Evolutionary conservation across 1,139 yeast species (phyloP).

Genomic region (Kodamaea arcana): DNA sequence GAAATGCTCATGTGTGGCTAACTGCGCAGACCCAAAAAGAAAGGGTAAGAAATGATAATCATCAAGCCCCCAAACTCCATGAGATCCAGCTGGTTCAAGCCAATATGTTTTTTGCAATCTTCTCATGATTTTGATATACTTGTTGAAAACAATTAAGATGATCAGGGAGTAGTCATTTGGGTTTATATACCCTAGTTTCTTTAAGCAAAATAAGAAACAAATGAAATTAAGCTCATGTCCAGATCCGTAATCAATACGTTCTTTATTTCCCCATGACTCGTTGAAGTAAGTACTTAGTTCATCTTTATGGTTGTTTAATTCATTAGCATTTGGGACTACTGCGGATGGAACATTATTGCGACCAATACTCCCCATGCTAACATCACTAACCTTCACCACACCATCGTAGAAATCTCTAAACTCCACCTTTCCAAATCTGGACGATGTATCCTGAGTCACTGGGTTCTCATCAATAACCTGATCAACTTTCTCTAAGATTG

Average conservation of each 20-base stretch:
- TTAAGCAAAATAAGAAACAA: slow-evolving; percentile 59
- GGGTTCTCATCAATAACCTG: slow-evolving; percentile 55
- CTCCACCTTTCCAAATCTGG: slow-evolving; percentile 90
- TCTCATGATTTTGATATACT: slow-evolving; percentile 52
- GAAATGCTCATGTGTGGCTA: slow-evolving; percentile 72
- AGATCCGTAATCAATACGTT: slow-evolving; percentile 91
- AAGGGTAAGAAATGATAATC: slow-evolving; percentile 94
- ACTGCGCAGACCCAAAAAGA: slow-evolving; percentile 82
- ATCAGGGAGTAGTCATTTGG: slow-evolving; percentile 46
- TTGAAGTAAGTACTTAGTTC: slow-evolving; percentile 53
- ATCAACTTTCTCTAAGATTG: slow-evolving; percentile 44
- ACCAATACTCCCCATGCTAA: slow-evolving; percentile 8
- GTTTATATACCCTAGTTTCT: slow-evolving; percentile 32
- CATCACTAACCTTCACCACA: slow-evolving; percentile 19
- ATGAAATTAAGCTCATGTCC: slow-evolving; percentile 93
- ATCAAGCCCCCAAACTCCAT: slow-evolving; percentile 96
- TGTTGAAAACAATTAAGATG: slow-evolving; percentile 60
- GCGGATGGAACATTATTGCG: slow-evolving; percentile 3
- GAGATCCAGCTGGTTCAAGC: slow-evolving; percentile 84
- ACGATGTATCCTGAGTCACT: slow-evolving; percentile 58
- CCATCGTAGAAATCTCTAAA: slow-evolving; percentile 82
- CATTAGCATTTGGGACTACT: slow-evolving; percentile 9
- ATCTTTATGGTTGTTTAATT: slow-evolving; percentile 1
- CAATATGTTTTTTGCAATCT: slow-evolving; percentile 58
- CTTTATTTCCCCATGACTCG: slow-evolving; percentile 82